Evolutionary conservation across 2,329 filamentous ascomycete genomes (phyloP), one percentile per base, ranked within the genome.

Genomic region (Ceratocystis smalleyi): DNA sequence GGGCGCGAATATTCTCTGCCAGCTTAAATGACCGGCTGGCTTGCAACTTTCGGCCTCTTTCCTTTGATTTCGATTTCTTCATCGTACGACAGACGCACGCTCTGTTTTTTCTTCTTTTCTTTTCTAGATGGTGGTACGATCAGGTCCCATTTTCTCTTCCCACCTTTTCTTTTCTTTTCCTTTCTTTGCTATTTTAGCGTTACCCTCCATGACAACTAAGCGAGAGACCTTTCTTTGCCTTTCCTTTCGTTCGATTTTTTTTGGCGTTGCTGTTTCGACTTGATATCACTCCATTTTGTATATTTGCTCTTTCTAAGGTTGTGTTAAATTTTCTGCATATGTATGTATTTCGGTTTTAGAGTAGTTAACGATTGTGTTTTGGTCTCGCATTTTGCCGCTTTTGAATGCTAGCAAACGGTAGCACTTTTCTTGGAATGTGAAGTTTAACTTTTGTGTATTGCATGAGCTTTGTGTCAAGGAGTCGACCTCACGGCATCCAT

Each of bases 61-160:
- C 27, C 43, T 15, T 40, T 61, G 19, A 30, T 49, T 19, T 49
- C 43, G 4, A 30, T 4, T n/a, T 22, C 22, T 32, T 65, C 43
- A 49, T 59, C 43, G 19, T 32, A 43, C n/a, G 22, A 54, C 43
- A 43, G 22, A 24, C 45, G 43, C 10, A 55, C 35, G 27, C 62
- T 65, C 27, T 35, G 17, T 43, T 24, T 54, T 24, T 59, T 65
- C 30, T 63, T 49, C 12, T 27, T 45, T 62, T 54, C 43, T 15
- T 12, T 64, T n/a, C 54, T n/a, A 45, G 24, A 60, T 35, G 24
- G 45, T 43, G 43, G 12, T 27, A 32, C 24, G 17, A 35, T 19
- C 27, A 30, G 40, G 17, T 27, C 30, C 19, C 27, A 1, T 30
- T 47, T 59, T 62, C 45, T 43, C 19, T 47, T 61, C 40, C 32